Evolutionary conservation across 805 yeast genomes (phyloP).

Genomic region (Saturnispora bothae): DNA sequence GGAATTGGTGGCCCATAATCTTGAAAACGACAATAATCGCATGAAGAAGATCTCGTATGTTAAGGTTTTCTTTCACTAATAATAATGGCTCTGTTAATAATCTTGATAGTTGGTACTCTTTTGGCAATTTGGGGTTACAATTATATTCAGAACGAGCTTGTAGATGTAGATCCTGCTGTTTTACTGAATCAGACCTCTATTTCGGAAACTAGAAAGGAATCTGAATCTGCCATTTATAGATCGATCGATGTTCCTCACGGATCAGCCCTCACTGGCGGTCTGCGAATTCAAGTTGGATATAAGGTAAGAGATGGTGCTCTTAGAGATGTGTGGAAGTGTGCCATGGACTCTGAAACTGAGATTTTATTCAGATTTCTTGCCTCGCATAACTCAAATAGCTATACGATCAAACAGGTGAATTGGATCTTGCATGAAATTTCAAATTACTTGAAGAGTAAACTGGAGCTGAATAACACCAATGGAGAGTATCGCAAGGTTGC

Average conservation of each 20-base stretch:
- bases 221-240: slow-evolving; percentile 69
- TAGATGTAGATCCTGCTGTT: slow-evolving; percentile 50
- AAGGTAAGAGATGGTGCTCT: slow-evolving; percentile 65
- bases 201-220: slow-evolving; percentile 49
- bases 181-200: slow-evolving; percentile 55
- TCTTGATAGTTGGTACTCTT: background rate
- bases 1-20: slow-evolving; percentile 20
- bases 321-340: slow-evolving; percentile 61
- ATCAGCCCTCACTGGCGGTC: slow-evolving; percentile 55
- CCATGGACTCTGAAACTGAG: slow-evolving; percentile 18
- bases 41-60: background rate
- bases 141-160: slow-evolving; percentile 25
- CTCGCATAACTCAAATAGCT: background rate
- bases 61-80: background rate
- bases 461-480: background rate
- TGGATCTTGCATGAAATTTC: slow-evolving; percentile 3
- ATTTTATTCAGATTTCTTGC: too few relatives aligned
- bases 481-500: slow-evolving; percentile 2
- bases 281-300: slow-evolving; percentile 54
- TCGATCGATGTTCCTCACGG: slow-evolving; percentile 69
- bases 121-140: slow-evolving; percentile 16
- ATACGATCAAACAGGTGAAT: slow-evolving; percentile 8
- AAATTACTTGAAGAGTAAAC: slow-evolving; percentile 8
- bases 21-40: background rate
- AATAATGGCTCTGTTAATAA: slow-evolving; percentile 2